These are phyloP conservation scores for Mycena latifolia DNA, from an alignment of 768 basidiomycete species.

Conservation along the genomic window DNA sequence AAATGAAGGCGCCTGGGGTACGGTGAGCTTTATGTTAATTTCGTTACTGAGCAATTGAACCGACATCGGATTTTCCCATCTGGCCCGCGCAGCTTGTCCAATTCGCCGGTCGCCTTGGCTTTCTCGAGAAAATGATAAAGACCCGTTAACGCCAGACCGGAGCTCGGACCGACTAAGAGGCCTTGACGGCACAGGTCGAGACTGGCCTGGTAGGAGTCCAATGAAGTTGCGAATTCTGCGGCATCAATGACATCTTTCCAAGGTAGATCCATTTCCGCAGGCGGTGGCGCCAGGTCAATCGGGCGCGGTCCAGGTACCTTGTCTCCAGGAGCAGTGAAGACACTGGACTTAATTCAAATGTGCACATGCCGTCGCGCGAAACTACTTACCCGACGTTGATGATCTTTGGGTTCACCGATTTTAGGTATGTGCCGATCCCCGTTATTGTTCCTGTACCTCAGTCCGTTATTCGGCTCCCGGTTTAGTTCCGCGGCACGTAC, in stretches of 20 bases:
- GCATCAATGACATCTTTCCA: conserved; percentile 31
- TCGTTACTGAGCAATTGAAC: neutral
- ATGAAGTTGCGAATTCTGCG: conserved; percentile 23
- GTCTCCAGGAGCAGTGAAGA: conserved; percentile 28
- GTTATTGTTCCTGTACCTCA: conserved; percentile 23
- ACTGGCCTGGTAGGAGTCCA: conserved; percentile 28
- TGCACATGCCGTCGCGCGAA: neutral
- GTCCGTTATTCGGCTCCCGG: neutral
- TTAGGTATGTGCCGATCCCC: conserved; percentile 24
- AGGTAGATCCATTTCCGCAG: conserved; percentile 28
- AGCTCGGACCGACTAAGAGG: conserved; percentile 30
- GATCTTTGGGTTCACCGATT: conserved; percentile 22
- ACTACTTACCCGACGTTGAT: conserved; percentile 26
- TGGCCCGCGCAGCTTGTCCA: conserved; percentile 21
- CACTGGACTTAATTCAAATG: neutral
- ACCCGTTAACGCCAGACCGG: conserved; percentile 20
- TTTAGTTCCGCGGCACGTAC: neutral
- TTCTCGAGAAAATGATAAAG: conserved; percentile 28
- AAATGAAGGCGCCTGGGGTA: conserved; percentile 29
- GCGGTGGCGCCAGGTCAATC: conserved; percentile 25
- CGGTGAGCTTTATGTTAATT: neutral
- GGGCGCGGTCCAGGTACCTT: conserved; percentile 31
- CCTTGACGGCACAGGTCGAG: conserved; percentile 32
- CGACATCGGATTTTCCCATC: conserved; percentile 31
- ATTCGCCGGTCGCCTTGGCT: conserved; percentile 8